Conservation (phyloP, 2,329 filamentous ascomycete genomes). For the Fusarium lyarnte region DNA sequence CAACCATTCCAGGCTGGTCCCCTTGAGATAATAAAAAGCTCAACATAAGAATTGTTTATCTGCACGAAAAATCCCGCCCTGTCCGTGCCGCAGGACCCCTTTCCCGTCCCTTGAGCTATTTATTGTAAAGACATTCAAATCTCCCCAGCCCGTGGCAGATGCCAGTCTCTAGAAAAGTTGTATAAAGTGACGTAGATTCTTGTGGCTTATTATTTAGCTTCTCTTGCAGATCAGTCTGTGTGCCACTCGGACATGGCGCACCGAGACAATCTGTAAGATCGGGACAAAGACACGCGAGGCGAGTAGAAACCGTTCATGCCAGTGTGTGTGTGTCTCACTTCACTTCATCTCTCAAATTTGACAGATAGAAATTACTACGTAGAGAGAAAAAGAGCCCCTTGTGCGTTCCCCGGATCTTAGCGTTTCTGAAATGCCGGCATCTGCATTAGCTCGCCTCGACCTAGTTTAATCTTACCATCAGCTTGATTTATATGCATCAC, state of each 20-base stretch:
- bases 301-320: conserved; percentile 14
- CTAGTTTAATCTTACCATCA: conserved; percentile 16
- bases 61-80: neutral
- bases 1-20: conserved; percentile 32
- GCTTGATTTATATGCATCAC: conserved; percentile 18
- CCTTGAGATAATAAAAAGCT: conserved; percentile 1
- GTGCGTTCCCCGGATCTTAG: conserved; percentile 16
- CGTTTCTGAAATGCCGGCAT: conserved; percentile 21
- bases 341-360: neutral
- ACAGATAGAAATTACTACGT: neutral
- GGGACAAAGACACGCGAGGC: conserved; percentile 28
- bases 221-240: conserved; percentile 10
- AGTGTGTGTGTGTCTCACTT: conserved; percentile 5
- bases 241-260: conserved; percentile 1
- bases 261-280: conserved; percentile 28
- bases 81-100: neutral
- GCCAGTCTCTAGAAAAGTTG: conserved; percentile 14
- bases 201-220: neutral
- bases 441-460: conserved; percentile 22
- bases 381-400: neutral
- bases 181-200: conserved; percentile 25
- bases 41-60: neutral
- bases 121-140: conserved; percentile 34
- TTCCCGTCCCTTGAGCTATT: neutral
- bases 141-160: conserved; percentile 17